Base-by-base conservation (phyloP, 2,329 filamentous ascomycete genomes). In the Aureobasidium sp. region DNA sequence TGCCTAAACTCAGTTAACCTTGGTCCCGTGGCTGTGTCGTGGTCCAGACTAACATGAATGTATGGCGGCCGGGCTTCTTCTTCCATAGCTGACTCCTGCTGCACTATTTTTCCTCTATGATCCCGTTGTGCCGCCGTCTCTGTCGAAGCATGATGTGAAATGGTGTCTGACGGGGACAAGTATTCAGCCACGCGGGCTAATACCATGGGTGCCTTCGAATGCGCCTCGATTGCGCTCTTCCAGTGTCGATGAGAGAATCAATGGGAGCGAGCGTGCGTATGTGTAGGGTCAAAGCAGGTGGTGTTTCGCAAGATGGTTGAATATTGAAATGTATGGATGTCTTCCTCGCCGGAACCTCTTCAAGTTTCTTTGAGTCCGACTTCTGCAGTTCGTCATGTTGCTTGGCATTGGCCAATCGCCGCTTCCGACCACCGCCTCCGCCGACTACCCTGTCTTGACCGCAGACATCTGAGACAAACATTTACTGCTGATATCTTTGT, bases 1-100 rank as follows among this genome's bases (percentile, higher is more conserved):
- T 73, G 89, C 87, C 91, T 96, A 48, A 7, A 61, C 14, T 48
- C 16, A 68, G 36, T 59, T 37, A 61, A 61, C 58, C 49, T 11
- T 45, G 64, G 30, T 55, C 34, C 54, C 39, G 21, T 57, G 11
- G 34, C 34, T 6, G 8, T 47, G 11, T 49, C 16, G 25, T 14
- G 13, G 34, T 42, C 16, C 37, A n/a, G 45, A 70, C 71, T 70
- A 62, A 77, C 78, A 72, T 81, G 78, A 32, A 78, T 65, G 64
- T 79, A 81, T 2, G 78, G 77, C 59, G 78, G 77, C 45, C 78
- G 73, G 59, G 73, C 64, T 41, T 48, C 61, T 32, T 54, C 47
- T 7, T 48, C 50, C 58, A 61, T 62, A 34, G 44, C 10, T 14
- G 29, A 21, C 27, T 30, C 53, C 49, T 59, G 9, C 50, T 39